Base-by-base conservation (phyloP, 441 rosid genomes). In the Raphanus hybrid region DNA sequence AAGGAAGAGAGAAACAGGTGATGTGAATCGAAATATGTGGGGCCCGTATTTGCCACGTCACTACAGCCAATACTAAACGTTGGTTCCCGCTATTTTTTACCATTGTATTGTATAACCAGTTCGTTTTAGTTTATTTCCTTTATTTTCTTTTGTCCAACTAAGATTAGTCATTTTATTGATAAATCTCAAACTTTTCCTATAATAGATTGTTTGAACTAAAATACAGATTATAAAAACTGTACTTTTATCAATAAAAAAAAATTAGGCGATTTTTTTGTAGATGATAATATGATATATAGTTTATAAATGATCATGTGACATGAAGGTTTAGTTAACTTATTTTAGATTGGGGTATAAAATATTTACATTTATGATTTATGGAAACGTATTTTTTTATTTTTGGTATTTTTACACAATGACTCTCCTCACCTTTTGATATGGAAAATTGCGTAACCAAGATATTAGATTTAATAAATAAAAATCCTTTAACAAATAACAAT, bases 21-120 rank as follows among this genome's bases (percentile, higher is more conserved):
- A 74, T 57, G 32, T 18, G 20, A 41, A 66, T 57, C 41, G 0
- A 32, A 18, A 60, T 7, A 59, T 14, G 61, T 20, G 50, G 26
- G 54, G 18, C 61, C 74, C 41, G 0, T 7, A 60, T 16, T 35
- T 73, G 87, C 84, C 91, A 84, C 88, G 87, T 86, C 70, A 16
- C 74, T 84, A 85, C 82, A 89, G 87, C 86, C 82, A 74, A 75
- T 80, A 64, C n/a, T 59, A 39, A 63, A 73, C 89, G 96, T 92
- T 88, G 75, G 73, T 67, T 89, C 90, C 91, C 97, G 92, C 94
- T 80, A 20, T 61, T 50, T 76, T 58, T 64, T 59, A 1, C 71
- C 59, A 14, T 1, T 0, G 5, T 11, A 14, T 1, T 0, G 5
- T 11, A 45, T 45, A 43, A 48, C 18, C 8, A 23, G 6, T n/a